Percentiles rank a stretch among this genome's conserved stretches.
phyloP scores from a whole-genome alignment of 1,284 basidiomycete species.

The Volvariella volvacea region DNA sequence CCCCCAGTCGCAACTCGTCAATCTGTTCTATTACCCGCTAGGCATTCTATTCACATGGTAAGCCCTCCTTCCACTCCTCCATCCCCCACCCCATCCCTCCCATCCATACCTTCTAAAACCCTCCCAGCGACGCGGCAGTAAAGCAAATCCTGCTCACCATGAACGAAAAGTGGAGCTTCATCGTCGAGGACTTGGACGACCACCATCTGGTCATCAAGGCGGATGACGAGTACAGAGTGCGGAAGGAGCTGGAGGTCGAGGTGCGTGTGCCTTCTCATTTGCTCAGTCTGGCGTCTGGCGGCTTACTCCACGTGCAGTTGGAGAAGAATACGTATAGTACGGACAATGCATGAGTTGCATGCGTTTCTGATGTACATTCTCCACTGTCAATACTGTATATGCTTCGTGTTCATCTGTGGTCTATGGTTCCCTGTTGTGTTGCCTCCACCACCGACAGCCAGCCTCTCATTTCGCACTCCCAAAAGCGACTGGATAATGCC shows the following conservation, averaged over 20 bases:
- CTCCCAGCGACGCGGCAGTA: slow-evolving; percentile 74
- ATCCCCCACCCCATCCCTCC: not conserved
- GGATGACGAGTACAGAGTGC: slow-evolving; percentile 71
- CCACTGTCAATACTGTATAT: no score
- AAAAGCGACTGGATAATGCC: no score
- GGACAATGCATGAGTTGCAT: slow-evolving; percentile 15
- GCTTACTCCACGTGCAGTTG: slow-evolving; percentile 21
- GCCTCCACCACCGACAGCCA: no score
- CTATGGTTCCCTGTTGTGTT: no score
- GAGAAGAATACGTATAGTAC: slow-evolving; percentile 44
- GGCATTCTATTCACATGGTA: slow-evolving; percentile 74
- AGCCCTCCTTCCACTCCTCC: slow-evolving; percentile 13
- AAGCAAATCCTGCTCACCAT: slow-evolving; percentile 83
- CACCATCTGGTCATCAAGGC: slow-evolving; percentile 78
- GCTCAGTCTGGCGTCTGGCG: not conserved
- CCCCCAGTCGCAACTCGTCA: no score
- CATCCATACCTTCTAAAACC: no score
- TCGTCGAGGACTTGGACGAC: slow-evolving; percentile 85
- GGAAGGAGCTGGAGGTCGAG: slow-evolving; percentile 70
- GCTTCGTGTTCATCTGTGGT: no score
- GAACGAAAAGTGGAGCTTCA: slow-evolving; percentile 75
- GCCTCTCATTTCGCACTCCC: no score
- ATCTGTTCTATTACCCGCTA: slow-evolving; percentile 18
- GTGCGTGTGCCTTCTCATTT: slow-evolving; percentile 36
- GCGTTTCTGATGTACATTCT: no score